Base-by-base conservation (phyloP, 169 alveolate species). In the Babesia sp. region DNA sequence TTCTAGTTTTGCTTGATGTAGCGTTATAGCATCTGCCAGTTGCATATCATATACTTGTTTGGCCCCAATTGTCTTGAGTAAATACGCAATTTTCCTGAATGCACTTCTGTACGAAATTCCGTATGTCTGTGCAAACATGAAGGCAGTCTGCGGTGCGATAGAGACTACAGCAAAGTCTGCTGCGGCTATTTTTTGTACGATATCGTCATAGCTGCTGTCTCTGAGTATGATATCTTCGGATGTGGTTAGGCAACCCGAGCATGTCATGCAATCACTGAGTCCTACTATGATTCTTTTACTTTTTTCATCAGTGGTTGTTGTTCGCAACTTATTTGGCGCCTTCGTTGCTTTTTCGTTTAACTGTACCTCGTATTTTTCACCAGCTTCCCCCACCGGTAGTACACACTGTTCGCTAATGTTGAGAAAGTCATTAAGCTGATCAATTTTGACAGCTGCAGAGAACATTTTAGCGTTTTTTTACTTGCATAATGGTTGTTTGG, bases 191-290 rank as follows among this genome's bases (percentile, higher is more conserved):
- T 81, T 46, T 20, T 70, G 71, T 71, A 86, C 61, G 68, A 93
- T 91, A 56, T 91, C 92, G 16, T 85, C 87, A 34, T 90, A 71
- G 29, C 94, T 87, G 33, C 92, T 91, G 70, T 93, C 82, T 71
- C 91, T 83, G 45, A 93, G 82, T 36, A 95, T 72, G 41, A 96
- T 74, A 80, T 79, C 87, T 29, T 94, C 98, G 16, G 98, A 93
- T 29, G 98, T 87, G 7, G 98, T 95, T 12, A 95, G 95, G 75
- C 98, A 95, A 11, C 98, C 98, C 48, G 95, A 93, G 66, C 98
- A 95, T 24, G 98, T 94, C 58, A 95, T 71, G 56, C 98, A 95
- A 79, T 95, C 98, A 67, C 93, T 72, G 48, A 94, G 85, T 64
- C 94, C 91, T 20, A 95, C 92, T 44, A 91, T 86, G 12, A 96